Evolutionary conservation across 257 asterid genomes (phyloP), one percentile per base, ranked within the genome.

Genomic region (Misopates orontium): DNA sequence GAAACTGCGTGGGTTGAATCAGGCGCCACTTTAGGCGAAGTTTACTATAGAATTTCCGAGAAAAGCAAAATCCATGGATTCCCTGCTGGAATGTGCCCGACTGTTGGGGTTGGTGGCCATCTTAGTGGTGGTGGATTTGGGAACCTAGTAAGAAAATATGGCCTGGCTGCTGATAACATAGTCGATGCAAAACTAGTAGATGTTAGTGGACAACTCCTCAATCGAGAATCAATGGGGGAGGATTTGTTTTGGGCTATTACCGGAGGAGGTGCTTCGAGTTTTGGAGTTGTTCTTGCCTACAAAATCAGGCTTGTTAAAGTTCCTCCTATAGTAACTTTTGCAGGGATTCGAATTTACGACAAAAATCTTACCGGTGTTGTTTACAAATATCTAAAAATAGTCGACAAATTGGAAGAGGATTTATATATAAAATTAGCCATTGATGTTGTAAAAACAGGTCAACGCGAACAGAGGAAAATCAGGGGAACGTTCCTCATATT

Each of bases 61-160:
- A 23, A 49, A 48, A 79, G 78, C 72, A 64, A 1, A 32, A 72
- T 75, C 0, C 76, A 68, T 11, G 78, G 71, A 17, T 75, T 71
- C 36, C 20, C 84, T 1, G 78, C 75, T 0, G 73, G 80, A 0
- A 55, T 54, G 11, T 72, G 76, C 72, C 67, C 79, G 0, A 69
- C 76, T 0, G 79, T 79, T 5, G 78, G 81, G 40, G 54, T 72
- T 6, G 84, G 84, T 10, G 83, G 80, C 1, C 80, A 78, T 25
- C 18, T 75, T 44, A 71, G 73, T 15, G 84, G 80, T 8, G 84
- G 84, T 15, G 84, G 84, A n/a, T 79, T n/a, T n/a, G n/a, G n/a
- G n/a, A n/a, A n/a, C n/a, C n/a, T n/a, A n/a, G n/a, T 79, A 66
- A 81, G 2, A n/a, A n/a, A n/a, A n/a, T n/a, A n/a, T n/a, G n/a